Base-by-base conservation (phyloP, 192 early-diverging fungal species). In the Entomortierella chlamydospora region DNA sequence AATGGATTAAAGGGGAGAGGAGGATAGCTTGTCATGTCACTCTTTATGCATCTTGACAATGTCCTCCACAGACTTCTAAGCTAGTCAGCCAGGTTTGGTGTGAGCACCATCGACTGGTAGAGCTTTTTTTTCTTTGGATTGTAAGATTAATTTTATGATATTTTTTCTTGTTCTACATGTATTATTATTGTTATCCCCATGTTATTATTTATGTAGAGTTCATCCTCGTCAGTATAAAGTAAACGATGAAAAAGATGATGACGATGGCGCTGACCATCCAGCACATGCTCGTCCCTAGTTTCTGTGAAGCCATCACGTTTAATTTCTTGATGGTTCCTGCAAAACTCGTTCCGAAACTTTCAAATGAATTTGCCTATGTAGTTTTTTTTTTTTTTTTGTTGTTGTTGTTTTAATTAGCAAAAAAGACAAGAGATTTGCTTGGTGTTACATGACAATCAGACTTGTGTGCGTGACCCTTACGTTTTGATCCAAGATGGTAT, bases 251-350 rank as follows among this genome's bases (percentile, higher is more conserved):
- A 55, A 79, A 79, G 10, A 79, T 8, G 11, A 70, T 61, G 51
- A 79, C 63, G 30, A 79, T 79, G 10, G 76, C 76, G 52, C 76
- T 61, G 68, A 79, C 68, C 76, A 79, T 79, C 57, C 60, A 79
- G 43, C 76, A 79, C 76, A 79, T 79, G 57, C 68, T 79, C 63
- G 55, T 79, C 33, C 76, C 76, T 57, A 79, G 15, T 51, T 79
- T 31, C 52, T 79, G 76, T 10, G 61, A 31, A 3, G 52, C 68
- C 76, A 79, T 79, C 56, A 70, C 68, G 42, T 79, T 70, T 29
- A 79, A 28, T 30, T 79, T 79, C 61, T 79, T 70, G 13, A 70
- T 61, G 18, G 76, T 79, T 18, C 23, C 57, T 18, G 68, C 76
- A 28, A 79, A 79, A 47, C 60, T 70, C 17, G 68, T 30, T n/a